A percentile compares a stretch with the other conserved stretches of the same genome.
These are phyloP conservation scores for barley (Hordeum vulgare) DNA, from an alignment of 176 grass and related monocot genomes.

Conservation along the genomic window MorexV3_pseudomolecules_assembly NC_058520.1:6118790-6119289, in stretches of 20 bases:
- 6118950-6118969: conserved; percentile 87
- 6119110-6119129: too few species aligned
- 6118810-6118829: too few species aligned
- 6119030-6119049: too few species aligned
- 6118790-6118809: too few species aligned
- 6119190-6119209: not conserved
- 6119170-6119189: not conserved
- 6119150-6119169: not conserved
- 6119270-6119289: conserved; percentile 5
- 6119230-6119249: not conserved
- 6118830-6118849: not conserved
- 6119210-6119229: not conserved
- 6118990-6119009: too few species aligned
- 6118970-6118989: too few species aligned
- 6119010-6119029: too few species aligned
- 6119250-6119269: not conserved
- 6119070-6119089: too few species aligned
- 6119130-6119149: too few species aligned
- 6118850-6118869: not conserved
- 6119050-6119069: too few species aligned
- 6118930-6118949: conserved; percentile 61
- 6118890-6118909: conserved; percentile 11
- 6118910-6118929: conserved; percentile 8
- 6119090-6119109: too few species aligned
- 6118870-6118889: not conserved